phyloP scores from a whole-genome alignment of 1,139 yeast species.

The Candida albicans region DNA sequence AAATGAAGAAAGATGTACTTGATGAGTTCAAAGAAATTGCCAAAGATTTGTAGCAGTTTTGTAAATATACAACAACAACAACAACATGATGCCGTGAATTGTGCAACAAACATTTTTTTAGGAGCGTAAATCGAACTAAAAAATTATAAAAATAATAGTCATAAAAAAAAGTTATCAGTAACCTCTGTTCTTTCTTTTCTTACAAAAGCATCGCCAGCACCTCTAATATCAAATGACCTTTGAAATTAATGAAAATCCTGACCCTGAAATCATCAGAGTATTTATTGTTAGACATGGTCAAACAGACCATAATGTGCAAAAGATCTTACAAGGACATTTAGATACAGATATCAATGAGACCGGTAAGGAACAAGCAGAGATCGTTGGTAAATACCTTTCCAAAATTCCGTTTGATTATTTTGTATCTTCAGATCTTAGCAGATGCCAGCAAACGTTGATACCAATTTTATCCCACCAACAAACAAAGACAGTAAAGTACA shows the following conservation, averaged over 20 bases:
- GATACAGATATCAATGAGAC: constrained; percentile 59
- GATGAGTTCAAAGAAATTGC: constrained; percentile 39
- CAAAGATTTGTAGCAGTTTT: constrained; percentile 1
- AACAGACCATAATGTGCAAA: constrained; percentile 65
- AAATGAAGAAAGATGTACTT: constrained; percentile 65
- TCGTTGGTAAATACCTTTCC: constrained; percentile 45
- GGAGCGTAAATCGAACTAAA: background rate
- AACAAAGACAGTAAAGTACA: constrained; percentile 25
- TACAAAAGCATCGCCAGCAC: background rate
- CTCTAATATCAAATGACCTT: constrained; percentile 25
- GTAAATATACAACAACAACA: background rate
- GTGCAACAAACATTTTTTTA: background rate
- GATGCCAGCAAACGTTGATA: constrained; percentile 59
- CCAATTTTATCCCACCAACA: constrained; percentile 26
- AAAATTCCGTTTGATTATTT: constrained; percentile 49
- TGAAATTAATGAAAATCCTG: constrained; percentile 32
- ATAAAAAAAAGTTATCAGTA: background rate
- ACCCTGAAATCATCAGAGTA: constrained; percentile 46
- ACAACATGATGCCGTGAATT: background rate
- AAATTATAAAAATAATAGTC: constrained; percentile 2
- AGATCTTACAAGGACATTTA: constrained; percentile 73
- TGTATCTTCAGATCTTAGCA: constrained; percentile 57
- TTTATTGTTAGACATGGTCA: constrained; percentile 79
- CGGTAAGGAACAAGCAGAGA: constrained; percentile 58
- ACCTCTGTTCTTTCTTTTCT: constrained; percentile 2